Evolutionary conservation across 768 basidiomycete species (phyloP), one percentile per base, ranked within the genome.

Genomic region (Phaeotremella fagi): DNA sequence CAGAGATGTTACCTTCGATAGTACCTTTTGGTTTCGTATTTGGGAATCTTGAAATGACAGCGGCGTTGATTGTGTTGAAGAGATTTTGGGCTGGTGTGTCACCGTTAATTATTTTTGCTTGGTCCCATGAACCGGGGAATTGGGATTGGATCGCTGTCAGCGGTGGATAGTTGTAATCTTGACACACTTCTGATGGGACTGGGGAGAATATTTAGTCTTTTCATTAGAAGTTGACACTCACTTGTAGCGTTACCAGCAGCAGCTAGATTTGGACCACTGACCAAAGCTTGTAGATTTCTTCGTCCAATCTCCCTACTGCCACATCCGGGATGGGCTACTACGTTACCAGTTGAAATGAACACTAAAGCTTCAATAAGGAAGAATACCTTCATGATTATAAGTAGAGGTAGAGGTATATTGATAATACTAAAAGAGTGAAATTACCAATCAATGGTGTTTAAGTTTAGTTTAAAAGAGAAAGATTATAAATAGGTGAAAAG

Each of bases 151-250:
- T 44, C 1, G 45, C 26, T 24, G 38, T 26, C 0, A 68, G 63
- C 9, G 72, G 67, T 11, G 54, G 43, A 54, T 72, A 76, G 5
- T 57, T 62, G 60, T 77, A 77, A 24, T 47, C 52, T 0, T 66
- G 48, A 51, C 76, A 77, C 46, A 73, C 70, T 11, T 49, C 12
- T 1, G 23, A 18, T 4, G 68, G 57, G 43, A 74, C 72, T 60
- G n/a, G n/a, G n/a, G n/a, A n/a, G n/a, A n/a, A n/a, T n/a, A n/a
- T 15, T 35, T 18, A 3, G 2, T 54, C 63, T 51, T 48, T 65
- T 63, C 63, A 12, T 24, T 53, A 29, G 49, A 59, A 5, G n/a
- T 18, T 6, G 65, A 59, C 3, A 48, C n/a, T n/a, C 65, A 41
- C 53, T 56, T 18, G 55, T 47, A 41, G 62, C 63, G 29, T 60